phyloP scores from a whole-genome alignment of 2,329 filamentous ascomycete species.

The Colletotrichum cuscutae region DNA sequence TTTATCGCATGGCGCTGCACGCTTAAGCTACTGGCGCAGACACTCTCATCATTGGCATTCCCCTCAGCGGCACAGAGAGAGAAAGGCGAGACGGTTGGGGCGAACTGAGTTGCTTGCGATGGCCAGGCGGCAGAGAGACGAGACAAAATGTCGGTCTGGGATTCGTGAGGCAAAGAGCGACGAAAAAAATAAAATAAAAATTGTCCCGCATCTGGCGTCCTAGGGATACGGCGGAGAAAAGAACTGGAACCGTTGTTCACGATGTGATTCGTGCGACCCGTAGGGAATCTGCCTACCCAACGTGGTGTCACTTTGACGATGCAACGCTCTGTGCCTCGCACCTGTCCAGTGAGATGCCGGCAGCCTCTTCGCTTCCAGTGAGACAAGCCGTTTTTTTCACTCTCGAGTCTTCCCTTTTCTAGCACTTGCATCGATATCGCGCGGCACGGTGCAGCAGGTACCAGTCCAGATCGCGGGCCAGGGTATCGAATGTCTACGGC shows the following conservation, averaged over 20 bases:
- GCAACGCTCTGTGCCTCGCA: conserved; percentile 27
- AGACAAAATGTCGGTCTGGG: conserved; percentile 33
- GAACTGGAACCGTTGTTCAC: conserved; percentile 9
- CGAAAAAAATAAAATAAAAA: conserved; percentile 5
- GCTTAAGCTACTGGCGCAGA: neutral
- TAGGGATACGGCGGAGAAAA: conserved; percentile 10
- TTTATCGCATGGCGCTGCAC: neutral
- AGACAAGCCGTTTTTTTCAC: conserved; percentile 10
- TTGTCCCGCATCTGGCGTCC: conserved; percentile 3
- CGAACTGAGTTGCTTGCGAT: conserved; percentile 10
- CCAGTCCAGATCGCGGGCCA: conserved; percentile 14
- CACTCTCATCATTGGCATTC: neutral
- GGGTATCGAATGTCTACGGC: conserved; percentile 9
- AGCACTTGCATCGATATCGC: conserved; percentile 18
- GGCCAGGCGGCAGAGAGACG: conserved; percentile 1
- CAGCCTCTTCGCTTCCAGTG: conserved; percentile 1
- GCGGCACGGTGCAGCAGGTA: conserved; percentile 34
- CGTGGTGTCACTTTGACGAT: conserved; percentile 27
- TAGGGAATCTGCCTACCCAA: conserved; percentile 26
- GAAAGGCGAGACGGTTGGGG: neutral
- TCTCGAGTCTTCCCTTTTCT: conserved; percentile 2
- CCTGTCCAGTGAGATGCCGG: conserved; percentile 25
- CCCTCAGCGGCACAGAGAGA: neutral
- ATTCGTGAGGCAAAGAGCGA: neutral
- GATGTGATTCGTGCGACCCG: conserved; percentile 34